Evolutionary conservation across 345 rosid species (phyloP).

Genomic region (Corymbia maculata): DNA sequence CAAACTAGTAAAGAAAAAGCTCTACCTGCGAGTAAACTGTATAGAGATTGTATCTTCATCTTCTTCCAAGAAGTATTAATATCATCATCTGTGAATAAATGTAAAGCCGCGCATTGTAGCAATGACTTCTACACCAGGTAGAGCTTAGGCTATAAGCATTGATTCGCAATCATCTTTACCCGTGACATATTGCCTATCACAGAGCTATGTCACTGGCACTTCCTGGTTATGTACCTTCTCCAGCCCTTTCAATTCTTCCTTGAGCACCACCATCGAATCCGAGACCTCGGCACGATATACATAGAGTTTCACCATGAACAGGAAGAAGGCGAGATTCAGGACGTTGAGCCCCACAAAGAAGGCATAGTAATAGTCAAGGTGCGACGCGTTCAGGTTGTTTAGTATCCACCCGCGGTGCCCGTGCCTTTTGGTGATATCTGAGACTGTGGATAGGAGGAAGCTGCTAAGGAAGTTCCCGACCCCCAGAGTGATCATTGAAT

Average conservation of each 20-base stretch:
- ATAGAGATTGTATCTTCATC: not conserved
- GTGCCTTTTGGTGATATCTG: slow-evolving; percentile 25
- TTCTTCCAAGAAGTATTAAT: not conserved
- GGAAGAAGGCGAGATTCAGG: slow-evolving; percentile 53
- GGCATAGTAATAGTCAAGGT: slow-evolving; percentile 64
- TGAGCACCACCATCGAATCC: slow-evolving; percentile 39
- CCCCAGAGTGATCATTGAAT: slow-evolving; percentile 46
- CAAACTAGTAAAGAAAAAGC: not conserved
- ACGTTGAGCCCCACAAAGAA: slow-evolving; percentile 51
- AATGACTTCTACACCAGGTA: not conserved
- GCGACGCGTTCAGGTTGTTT: slow-evolving; percentile 70
- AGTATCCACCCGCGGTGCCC: slow-evolving; percentile 69
- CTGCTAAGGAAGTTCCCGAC: slow-evolving; percentile 36
- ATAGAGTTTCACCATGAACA: slow-evolving; percentile 39
- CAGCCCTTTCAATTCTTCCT: slow-evolving; percentile 32
- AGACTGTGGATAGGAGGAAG: slow-evolving; percentile 17
- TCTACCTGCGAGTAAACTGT: not conserved
- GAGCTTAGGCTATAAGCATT: not conserved
- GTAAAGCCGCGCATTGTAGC: not conserved
- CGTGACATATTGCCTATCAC: not conserved
- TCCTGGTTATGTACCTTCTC: slow-evolving; percentile 4
- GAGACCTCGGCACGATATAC: slow-evolving; percentile 68
- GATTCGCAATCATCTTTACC: not conserved
- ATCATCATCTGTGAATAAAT: not conserved
- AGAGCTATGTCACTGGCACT: not conserved